Base-by-base conservation (phyloP, 352 stramenopile genomes). In the Globisporangium lucens region DNA sequence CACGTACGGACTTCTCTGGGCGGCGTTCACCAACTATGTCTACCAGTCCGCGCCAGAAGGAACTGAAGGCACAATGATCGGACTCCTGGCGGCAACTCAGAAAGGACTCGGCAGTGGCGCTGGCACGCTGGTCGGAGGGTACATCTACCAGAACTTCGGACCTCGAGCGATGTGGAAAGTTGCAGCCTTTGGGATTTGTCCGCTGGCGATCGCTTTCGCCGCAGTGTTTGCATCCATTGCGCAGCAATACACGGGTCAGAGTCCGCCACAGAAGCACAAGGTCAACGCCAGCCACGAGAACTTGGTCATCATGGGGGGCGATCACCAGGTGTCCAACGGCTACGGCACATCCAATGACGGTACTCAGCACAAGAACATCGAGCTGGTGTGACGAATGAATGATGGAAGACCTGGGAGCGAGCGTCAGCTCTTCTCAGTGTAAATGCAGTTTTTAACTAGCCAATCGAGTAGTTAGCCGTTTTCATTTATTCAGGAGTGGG, bases 21-120 rank as follows among this genome's bases (percentile, higher is more conserved):
- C 85, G 17, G 81, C 83, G 30, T 87, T 87, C 72, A 91, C 85
- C 63, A 88, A 93, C 71, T 93, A 93, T 72, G 71, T 91, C 1
- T 93, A 89, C 69, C 71, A 82, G 61, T 78, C 81, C 20, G 85
- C 85, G 6, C 78, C 82, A 6, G 68, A 73, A 41, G 81, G 85
- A 24, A 91, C 81, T 2, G 74, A 93, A 70, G 82, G 82, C 38
- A 90, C 80, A 30, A 90, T 91, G 82, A 91, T 93, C 58, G 82
- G 82, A 0, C 46, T 90, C 30, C 69, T 91, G 59, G 81, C 76
- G 9, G 75, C 85, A 17, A 73, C 91, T 38, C 83, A 89, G 63
- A 93, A 89, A 63, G 83, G 85, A 12, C 74, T 91, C 52, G 85
- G 82, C 10, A 78, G 81, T 57, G 85, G 78, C 17, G 74, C 75